Evolutionary conservation across 2,329 filamentous ascomycete genomes (phyloP), one percentile per base, ranked within the genome.

Genomic region (Arachnomyces sp.): DNA sequence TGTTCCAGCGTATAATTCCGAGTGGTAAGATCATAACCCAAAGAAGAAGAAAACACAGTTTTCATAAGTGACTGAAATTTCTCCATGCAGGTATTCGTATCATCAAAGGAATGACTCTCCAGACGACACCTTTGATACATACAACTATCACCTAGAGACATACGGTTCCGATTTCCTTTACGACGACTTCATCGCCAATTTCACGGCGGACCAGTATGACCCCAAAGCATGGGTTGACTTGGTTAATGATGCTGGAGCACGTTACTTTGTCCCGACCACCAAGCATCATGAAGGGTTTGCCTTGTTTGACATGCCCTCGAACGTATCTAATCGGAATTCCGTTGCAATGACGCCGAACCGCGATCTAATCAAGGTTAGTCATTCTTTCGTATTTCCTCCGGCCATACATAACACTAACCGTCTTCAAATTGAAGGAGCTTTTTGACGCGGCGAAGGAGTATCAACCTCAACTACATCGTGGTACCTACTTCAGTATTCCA

Each of bases 281-380:
- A 71, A 72, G 45, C 69, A 72, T 45, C 68, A 72, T 49, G 68
- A 72, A 41, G 69, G 69, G 7, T 71, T 67, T 42, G 62, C 67
- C 2, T 50, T 69, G 30, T 72, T 72, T 43, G 66, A 72, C 44
- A 51, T 61, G 0, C 58, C 21, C 5, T 25, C 56, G 6, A 43
- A 43, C 4, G 63, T 61, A 2, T 64, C 57, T 4, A 64, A 67
- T 49, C 64, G 69, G 1, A 62, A 61, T 3, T 55, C 64, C 1
- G 34, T 72, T 7, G 57, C 66, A 44, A 61, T 68, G 37, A 64
- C 62, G 0, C 69, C 69, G 1, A 49, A 53, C 11, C 57, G 65
- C 7, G 65, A 72, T 25, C 9, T 25, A 5, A 25, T 25, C 21
- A 25, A 9, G 9, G 21, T 25, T 5, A 25, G 21, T 5, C 21